phyloP scores from a whole-genome alignment of 73 alveolate species.

The Breviolum minutum region DNA sequence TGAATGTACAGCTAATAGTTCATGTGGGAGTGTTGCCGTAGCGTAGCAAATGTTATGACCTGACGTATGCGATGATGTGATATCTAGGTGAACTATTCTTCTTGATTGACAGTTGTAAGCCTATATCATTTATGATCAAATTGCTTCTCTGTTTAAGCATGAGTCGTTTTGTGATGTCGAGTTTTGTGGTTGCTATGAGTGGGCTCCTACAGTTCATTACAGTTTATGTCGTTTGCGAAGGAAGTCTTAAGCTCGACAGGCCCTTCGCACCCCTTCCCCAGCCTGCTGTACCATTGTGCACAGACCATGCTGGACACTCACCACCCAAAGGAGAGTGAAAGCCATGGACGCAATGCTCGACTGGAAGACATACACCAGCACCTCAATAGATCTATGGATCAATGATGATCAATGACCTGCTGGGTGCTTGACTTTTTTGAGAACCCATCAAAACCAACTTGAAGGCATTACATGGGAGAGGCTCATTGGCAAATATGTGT shows the following conservation, averaged over 20 bases:
- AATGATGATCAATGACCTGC: background rate
- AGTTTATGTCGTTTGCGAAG: too few relatives aligned
- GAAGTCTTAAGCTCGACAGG: too few relatives aligned
- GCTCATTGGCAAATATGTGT: background rate
- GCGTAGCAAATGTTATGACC: too few relatives aligned
- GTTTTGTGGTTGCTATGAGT: too few relatives aligned
- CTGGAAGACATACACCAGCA: conserved; percentile 59
- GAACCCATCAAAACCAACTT: background rate
- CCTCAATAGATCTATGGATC: background rate
- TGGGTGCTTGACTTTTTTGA: background rate
- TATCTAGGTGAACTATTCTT: background rate
- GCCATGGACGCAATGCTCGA: conserved; percentile 78
- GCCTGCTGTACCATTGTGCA: conserved; percentile 72
- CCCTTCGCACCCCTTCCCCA: background rate
- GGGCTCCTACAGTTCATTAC: too few relatives aligned
- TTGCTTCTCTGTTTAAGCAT: too few relatives aligned
- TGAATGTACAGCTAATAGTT: too few relatives aligned
- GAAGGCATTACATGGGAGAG: too few relatives aligned
- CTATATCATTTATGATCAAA: background rate
- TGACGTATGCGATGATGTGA: too few relatives aligned
- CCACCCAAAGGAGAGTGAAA: conserved; percentile 79
- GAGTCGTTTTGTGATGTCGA: too few relatives aligned
- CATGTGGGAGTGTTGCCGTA: too few relatives aligned
- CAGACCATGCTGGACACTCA: conserved; percentile 72
- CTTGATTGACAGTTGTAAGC: background rate